Evolutionary conservation across 495 filamentous ascomycete species (phyloP), one percentile per base, ranked within the genome.

Genomic region (Tricharina praecox): DNA sequence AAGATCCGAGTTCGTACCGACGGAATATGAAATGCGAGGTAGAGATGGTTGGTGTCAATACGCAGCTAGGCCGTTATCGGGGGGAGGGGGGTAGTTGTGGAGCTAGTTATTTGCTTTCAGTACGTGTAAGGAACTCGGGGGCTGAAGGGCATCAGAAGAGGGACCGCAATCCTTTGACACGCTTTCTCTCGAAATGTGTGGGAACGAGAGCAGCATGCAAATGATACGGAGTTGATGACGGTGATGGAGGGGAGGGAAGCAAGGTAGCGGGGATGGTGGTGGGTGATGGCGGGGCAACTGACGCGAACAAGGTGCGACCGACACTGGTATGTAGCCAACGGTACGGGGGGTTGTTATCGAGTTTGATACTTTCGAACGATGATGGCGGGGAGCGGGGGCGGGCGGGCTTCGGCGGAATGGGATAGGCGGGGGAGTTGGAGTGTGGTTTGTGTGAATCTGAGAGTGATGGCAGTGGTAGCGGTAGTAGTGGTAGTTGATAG

Each of bases 1-100:
- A 9, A 39, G 53, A 53, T 42, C 32, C 24, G 48, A 30, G 21
- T 30, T 46, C 16, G 43, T 46, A 35, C 25, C 43, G 43, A 43
- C 18, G 30, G 28, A 34, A 34, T 23, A 33, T 44, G 43, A 33
- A 25, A 26, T 20, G 13, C 20, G 23, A 13, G n/a, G 24, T 33
- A 23, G 10, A 21, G 9, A 26, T 33, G 25, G 43, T 46, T 46
- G 43, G 26, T 26, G 19, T 26, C 19, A 23, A 23, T 43, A 43
- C 40, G 20, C 40, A 43, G 40, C 40, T 43, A 43, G 26, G 20
- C 40, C 40, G 19, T 37, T 43, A 43, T 43, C 40, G 40, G 40
- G 18, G 40, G 7, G 7, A 43, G 21, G 40, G 21, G 21, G 37
- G n/a, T 40, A 40, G 21, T 15, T n/a, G n/a, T n/a, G n/a, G n/a